Base-by-base conservation (phyloP, 2,329 filamentous ascomycete genomes). In the Saccharata proteae region DNA sequence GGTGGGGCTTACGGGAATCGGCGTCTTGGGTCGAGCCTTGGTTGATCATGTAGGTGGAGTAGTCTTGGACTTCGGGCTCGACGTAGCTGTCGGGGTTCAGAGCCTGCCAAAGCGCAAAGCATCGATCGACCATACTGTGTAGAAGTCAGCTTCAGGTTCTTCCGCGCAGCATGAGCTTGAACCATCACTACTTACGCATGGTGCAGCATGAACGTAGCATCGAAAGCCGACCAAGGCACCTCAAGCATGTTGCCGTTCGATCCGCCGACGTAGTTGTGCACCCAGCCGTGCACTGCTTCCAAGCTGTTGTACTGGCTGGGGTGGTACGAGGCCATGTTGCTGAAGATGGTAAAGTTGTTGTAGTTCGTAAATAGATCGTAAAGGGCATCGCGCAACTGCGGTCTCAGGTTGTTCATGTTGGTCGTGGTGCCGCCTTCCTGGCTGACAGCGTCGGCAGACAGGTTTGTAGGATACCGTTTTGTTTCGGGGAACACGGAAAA, bases 161-260 rank as follows among this genome's bases (percentile, higher is more conserved):
- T n/a, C n/a, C n/a, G n/a, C n/a, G n/a, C n/a, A n/a, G n/a, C n/a
- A n/a, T n/a, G n/a, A n/a, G n/a, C n/a, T n/a, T n/a, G n/a, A n/a
- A 16, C 11, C 7, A 12, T 9, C 16, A 16, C 15, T 10, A 43
- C 56, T 37, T 40, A 61, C 59, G 53, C 44, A 44, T 88, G 82
- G 45, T 88, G 80, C 6, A 88, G 57, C 56, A 78, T 81, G 54
- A 88, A 86, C 9, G 82, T 59, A 0, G 82, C 82, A 47, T 92
- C 83, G 48, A 83, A 92, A 0, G 78, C 71, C 2, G 81, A 80
- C 43, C 79, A 78, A 76, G 72, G 51, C 71, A 79, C 24, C 68
- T 71, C 71, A 80, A 40, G 41, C 52, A 56, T 52, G 34, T 55
- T 40, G 2, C 77, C 75, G 20, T 65, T 64, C 36, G 57, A 52